Evolutionary conservation across 1,284 basidiomycete species (phyloP).

Genomic region (Mycena sp.): DNA sequence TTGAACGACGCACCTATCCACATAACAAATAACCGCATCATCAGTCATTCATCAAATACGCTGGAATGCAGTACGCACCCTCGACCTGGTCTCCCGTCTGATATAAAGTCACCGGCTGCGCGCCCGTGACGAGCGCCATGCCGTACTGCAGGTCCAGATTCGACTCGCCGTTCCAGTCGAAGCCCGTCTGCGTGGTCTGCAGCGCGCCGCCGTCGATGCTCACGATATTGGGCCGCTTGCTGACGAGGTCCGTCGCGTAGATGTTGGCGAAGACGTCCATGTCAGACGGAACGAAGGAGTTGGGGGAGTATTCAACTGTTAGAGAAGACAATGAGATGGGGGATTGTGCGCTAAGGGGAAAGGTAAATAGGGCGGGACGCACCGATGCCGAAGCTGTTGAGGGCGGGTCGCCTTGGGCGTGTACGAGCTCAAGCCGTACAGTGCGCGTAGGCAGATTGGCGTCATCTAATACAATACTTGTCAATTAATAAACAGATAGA

Average conservation of each 20-base stretch:
- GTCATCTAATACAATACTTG: no score
- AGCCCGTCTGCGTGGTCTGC: slow-evolving; percentile 20
- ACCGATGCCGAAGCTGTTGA: no score
- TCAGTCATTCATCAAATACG: no score
- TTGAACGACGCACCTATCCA: not conserved
- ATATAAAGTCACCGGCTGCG: slow-evolving; percentile 51
- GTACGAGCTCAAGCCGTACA: slow-evolving; percentile 54
- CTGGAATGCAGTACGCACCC: slow-evolving; percentile 26
- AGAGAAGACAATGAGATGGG: slow-evolving; percentile 42
- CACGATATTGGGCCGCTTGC: slow-evolving; percentile 48
- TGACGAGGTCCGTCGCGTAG: slow-evolving; percentile 29
- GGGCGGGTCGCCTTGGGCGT: slow-evolving; percentile 44
- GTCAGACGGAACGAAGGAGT: slow-evolving; percentile 53
- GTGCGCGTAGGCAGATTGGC: slow-evolving; percentile 50
- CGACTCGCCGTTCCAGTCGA: slow-evolving; percentile 54
- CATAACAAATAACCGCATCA: no score
- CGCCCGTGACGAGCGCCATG: slow-evolving; percentile 46
- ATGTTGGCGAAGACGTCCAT: slow-evolving; percentile 49
- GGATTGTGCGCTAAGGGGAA: no score
- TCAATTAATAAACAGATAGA: no score
- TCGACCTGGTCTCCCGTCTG: slow-evolving; percentile 53
- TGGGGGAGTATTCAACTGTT: slow-evolving; percentile 58
- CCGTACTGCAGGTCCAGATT: slow-evolving; percentile 55
- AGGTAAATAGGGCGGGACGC: no score
- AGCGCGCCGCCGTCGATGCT: slow-evolving; percentile 54